A percentile compares a stretch with the other conserved stretches of the same genome.
These are phyloP conservation scores for Solanum paucissectum DNA, from an alignment of 257 asterid genomes.

Conservation along the genomic window DNA sequence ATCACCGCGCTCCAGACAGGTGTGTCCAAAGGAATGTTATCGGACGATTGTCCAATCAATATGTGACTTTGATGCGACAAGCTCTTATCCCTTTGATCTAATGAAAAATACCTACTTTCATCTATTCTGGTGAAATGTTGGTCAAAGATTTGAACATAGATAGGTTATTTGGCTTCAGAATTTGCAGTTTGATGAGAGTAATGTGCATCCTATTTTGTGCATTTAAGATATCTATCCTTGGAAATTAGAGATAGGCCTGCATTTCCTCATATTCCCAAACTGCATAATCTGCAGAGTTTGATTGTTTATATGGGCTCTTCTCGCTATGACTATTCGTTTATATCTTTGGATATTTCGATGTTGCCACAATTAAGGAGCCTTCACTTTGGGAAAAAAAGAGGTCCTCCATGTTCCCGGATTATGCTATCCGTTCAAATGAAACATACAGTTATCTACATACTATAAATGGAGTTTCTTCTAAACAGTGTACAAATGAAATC, in stretches of 20 bases:
- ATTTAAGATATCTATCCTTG: too few species aligned
- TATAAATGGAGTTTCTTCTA: not conserved
- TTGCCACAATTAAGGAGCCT: slow-evolving; percentile 12
- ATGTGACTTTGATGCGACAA: not conserved
- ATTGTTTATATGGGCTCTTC: not conserved
- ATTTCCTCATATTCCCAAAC: too few species aligned
- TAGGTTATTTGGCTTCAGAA: not conserved
- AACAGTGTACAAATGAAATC: not conserved
- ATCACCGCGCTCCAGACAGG: not conserved
- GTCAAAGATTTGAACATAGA: not conserved
- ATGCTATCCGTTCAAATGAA: not conserved
- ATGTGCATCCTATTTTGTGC: too few species aligned
- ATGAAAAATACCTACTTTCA: not conserved
- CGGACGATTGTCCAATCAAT: not conserved
- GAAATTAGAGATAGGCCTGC: too few species aligned
- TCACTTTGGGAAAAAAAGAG: not conserved
- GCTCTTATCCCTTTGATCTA: not conserved
- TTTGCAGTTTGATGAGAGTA: too few species aligned
- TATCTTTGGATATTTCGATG: slow-evolving; percentile 3
- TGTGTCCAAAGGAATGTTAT: not conserved
- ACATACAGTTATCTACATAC: slow-evolving; percentile 4
- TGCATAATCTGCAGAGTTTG: too few species aligned
- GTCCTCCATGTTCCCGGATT: not conserved
- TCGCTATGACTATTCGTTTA: not conserved
- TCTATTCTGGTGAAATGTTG: not conserved